Evolutionary conservation across 108 stramenopile genomes (phyloP), one percentile per base, ranked within the genome.

Genomic region (Nitzschia inconspicua): DNA sequence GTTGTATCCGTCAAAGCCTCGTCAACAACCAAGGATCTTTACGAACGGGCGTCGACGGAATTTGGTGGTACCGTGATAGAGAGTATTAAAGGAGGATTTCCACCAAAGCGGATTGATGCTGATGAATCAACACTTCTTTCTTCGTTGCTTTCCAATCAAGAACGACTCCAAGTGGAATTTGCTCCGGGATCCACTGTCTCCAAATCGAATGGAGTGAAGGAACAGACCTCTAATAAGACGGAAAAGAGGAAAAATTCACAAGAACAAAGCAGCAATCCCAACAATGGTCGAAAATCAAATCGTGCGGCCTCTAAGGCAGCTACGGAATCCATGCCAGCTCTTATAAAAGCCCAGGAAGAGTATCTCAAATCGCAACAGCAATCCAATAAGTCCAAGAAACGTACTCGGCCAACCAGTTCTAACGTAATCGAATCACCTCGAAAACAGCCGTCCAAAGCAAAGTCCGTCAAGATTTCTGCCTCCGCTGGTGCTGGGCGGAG

Each of bases 321-420:
- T 14, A 57, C 77, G 9, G 82, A 79, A 40, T 44, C 60, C 23
- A 81, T 88, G 60, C 60, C 60, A 34, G 73, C 79, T 37, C 57
- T 84, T 14, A 88, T 88, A 41, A 44, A 70, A 27, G 80, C 79
- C 22, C 86, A 87, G 76, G 76, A 84, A 67, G 68, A 65, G 46
- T 53, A 75, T 9, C 34, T 79, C 35, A 65, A 72, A 37, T 30
- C 67, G 42, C 58, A 69, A 20, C 60, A 66, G 60, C 18, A 47
- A 34, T 9, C 40, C n/a, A n/a, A n/a, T n/a, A n/a, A n/a, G n/a
- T 5, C 30, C 44, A 25, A 14, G 30, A 64, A 57, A 44, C 28
- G 30, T n/a, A n/a, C n/a, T n/a, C n/a, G n/a, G n/a, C n/a, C n/a
- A n/a, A n/a, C n/a, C n/a, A n/a, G 13, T 27, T 13, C 3, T 23